phyloP scores from a whole-genome alignment of 768 basidiomycete genomes.

The Boletus rubescentipes region DNA sequence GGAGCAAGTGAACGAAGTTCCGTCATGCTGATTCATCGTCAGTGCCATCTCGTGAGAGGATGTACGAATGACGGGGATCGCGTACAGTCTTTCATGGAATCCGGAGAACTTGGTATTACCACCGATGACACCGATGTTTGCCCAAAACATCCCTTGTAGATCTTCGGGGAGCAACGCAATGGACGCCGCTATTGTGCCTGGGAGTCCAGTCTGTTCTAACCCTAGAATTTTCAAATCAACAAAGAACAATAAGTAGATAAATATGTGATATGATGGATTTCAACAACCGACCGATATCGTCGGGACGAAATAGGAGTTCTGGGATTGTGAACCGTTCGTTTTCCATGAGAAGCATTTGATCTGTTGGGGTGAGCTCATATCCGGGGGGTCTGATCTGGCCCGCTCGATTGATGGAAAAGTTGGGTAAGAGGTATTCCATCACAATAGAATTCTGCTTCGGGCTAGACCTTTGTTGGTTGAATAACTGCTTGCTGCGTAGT shows the following conservation, averaged over 20 bases:
- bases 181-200: slow-evolving; percentile 70
- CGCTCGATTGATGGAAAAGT: slow-evolving; percentile 67
- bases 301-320: slow-evolving; percentile 89
- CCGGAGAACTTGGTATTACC: slow-evolving; percentile 77
- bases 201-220: slow-evolving; percentile 76
- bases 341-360: slow-evolving; percentile 79
- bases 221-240: slow-evolving; percentile 41
- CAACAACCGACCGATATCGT: slow-evolving; percentile 72
- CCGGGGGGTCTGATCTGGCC: slow-evolving; percentile 56
- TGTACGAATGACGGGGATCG: slow-evolving; percentile 14
- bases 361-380: slow-evolving; percentile 53
- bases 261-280: slow-evolving; percentile 9
- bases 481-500: slow-evolving; percentile 14
- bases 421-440: slow-evolving; percentile 89
- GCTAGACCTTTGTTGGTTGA: slow-evolving; percentile 42
- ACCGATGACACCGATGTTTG: slow-evolving; percentile 87
- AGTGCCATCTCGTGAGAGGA: slow-evolving; percentile 15
- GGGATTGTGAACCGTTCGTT: slow-evolving; percentile 92
- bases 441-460: slow-evolving; percentile 66
- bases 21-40: slow-evolving; percentile 46
- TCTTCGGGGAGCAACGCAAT: slow-evolving; percentile 78
- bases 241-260: slow-evolving; percentile 7
- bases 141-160: slow-evolving; percentile 92
- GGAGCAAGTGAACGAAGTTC: slow-evolving; percentile 84
- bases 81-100: slow-evolving; percentile 76